Evolutionary conservation across 306 rosid genomes (phyloP), one percentile per base, ranked within the genome.

Genomic region (Myrica gale): DNA sequence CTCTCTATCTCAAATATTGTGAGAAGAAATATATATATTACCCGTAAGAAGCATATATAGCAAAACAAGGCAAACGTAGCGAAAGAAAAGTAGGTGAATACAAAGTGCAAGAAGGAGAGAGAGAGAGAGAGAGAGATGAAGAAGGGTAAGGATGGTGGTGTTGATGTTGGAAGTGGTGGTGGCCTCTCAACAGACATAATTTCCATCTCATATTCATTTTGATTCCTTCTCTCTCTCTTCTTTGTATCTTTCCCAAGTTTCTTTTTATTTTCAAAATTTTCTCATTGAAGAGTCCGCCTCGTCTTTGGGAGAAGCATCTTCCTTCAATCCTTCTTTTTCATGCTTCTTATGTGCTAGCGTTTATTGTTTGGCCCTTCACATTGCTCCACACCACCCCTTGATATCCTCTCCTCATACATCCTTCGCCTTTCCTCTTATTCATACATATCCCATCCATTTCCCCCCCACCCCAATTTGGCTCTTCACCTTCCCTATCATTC

Each of bases 201-300:
- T 79, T 76, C 69, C 69, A 17, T 72, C 67, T 60, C 41, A 60
- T 26, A 4, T 48, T 53, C 23, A 51, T 75, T 60, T 81, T 50
- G 51, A 66, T 76, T 84, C 84, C 42, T 63, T 77, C 84, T 71
- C 80, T 63, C 67, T 76, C 51, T 46, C 37, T 74, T 74, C 68
- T 51, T 39, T 50, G 32, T 66, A 53, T 79, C 54, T 79, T 57
- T 52, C 71, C 46, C 58, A 68, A 75, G 42, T 70, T 55, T 51
- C 32, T 16, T 26, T 20, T 55, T 32, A n/a, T 57, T 15, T 75
- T 23, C 43, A 51, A 63, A 10, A 74, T 57, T 83, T 60, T 72
- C 78, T 68, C 73, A 20, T 92, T 83, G 90, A 90, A 86, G 83
- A 89, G 81, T 87, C 89, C 87, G 89, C 84, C 88, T 84, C 71